These are phyloP conservation scores for Dioszegia aurantiaca DNA, from an alignment of 768 basidiomycete species.

Conservation along the genomic window DNA sequence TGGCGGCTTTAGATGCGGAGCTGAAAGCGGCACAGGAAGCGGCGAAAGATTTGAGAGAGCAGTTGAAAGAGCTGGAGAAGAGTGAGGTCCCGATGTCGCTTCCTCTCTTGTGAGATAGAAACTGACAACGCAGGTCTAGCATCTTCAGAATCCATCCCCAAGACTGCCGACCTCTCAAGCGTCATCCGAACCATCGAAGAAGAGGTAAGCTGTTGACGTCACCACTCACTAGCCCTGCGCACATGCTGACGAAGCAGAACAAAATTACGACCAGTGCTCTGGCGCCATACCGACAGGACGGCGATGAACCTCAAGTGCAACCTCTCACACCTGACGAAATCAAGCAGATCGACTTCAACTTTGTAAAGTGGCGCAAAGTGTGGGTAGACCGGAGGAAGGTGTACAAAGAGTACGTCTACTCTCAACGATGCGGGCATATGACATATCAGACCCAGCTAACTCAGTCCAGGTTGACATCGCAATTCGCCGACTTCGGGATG, in stretches of 20 bases:
- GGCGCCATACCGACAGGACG: conserved; percentile 25
- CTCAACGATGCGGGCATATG: background rate
- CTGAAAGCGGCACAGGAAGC: conserved; percentile 29
- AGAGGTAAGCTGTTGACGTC: conserved; percentile 56
- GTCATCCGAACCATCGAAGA: conserved; percentile 59
- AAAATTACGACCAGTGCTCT: conserved; percentile 29
- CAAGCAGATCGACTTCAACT: conserved; percentile 66
- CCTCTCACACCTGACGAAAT: conserved; percentile 67
- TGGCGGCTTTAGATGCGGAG: conserved; percentile 59
- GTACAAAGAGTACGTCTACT: conserved; percentile 65
- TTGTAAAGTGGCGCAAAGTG: conserved; percentile 74
- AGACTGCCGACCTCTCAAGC: conserved; percentile 63
- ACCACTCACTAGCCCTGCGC: background rate
- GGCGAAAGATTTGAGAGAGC: conserved; percentile 22
- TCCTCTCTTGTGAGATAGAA: background rate
- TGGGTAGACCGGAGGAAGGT: conserved; percentile 74
- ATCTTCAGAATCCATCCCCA: conserved; percentile 65
- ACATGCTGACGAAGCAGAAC: conserved; percentile 24
- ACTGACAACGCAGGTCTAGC: conserved; percentile 58
- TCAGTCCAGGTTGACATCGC: conserved; percentile 66
- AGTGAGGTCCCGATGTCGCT: conserved; percentile 5
- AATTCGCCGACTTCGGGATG: conserved; percentile 65
- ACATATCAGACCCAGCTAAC: background rate
- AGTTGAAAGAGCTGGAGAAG: conserved; percentile 14
- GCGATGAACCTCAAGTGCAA: conserved; percentile 23